phyloP scores from a whole-genome alignment of 441 rosid species.

The Aquilaria agallochum region DNA sequence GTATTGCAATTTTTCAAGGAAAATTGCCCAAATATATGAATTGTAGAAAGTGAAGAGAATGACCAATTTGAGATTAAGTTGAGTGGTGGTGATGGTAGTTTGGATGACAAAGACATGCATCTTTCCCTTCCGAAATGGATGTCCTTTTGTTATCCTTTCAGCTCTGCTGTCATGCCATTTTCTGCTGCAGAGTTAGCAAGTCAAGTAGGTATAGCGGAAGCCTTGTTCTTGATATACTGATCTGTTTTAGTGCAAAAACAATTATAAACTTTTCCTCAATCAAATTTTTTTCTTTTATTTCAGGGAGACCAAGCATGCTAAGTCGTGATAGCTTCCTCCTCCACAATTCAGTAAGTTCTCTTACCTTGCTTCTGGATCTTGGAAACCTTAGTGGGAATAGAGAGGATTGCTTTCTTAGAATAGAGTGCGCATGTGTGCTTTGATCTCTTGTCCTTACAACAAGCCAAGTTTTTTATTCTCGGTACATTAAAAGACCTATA shows the following conservation, averaged over 20 bases:
- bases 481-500: not conserved
- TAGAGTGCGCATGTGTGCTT: not conserved
- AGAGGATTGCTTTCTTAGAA: not conserved
- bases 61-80: conserved; percentile 44
- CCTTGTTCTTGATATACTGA: not conserved
- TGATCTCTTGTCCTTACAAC: no score
- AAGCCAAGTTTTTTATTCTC: no score
- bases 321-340: conserved; percentile 38
- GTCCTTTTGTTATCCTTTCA: conserved; percentile 46
- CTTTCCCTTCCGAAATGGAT: conserved; percentile 52
- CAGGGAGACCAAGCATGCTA: conserved; percentile 48
- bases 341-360: conserved; percentile 45
- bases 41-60: conserved; percentile 33
- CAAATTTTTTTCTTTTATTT: conserved; percentile 22
- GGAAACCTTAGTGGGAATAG: not conserved
- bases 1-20: conserved; percentile 52
- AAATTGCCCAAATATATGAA: conserved; percentile 48
- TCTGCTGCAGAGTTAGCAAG: conserved; percentile 51
- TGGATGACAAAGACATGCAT: conserved; percentile 32
- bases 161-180: conserved; percentile 32
- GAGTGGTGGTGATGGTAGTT: conserved; percentile 30
- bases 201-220: conserved; percentile 28
- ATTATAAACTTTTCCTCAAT: conserved; percentile 7
- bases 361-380: conserved; percentile 7
- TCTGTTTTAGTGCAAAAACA: not conserved